phyloP scores from a whole-genome alignment of 2,329 filamentous ascomycete genomes.

The Talaromyces sp. region DNA sequence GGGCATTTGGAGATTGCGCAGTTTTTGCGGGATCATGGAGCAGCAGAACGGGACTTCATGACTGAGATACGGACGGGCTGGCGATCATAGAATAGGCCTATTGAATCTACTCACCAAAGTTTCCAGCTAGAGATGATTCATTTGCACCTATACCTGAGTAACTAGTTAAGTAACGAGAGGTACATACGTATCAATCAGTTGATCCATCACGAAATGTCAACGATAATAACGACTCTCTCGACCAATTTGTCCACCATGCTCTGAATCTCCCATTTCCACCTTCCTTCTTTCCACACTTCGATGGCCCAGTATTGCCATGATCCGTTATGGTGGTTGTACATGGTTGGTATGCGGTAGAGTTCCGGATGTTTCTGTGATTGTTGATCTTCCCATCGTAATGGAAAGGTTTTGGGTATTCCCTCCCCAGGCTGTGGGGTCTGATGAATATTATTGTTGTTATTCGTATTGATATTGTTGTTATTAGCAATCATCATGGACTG shows the following conservation, averaged over 20 bases:
- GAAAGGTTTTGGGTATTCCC: not conserved
- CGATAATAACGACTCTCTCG: conserved; percentile 38
- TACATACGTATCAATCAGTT: not conserved
- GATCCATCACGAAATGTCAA: conserved; percentile 6
- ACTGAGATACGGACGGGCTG: not conserved
- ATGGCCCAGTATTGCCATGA: conserved; percentile 34
- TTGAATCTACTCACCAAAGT: not conserved
- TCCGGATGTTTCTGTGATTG: conserved; percentile 5
- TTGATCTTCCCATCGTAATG: not conserved
- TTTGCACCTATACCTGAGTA: not conserved
- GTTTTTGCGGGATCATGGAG: not conserved
- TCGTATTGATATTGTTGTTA: conserved; percentile 22
- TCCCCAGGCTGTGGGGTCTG: not conserved
- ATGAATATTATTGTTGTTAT: conserved; percentile 9
- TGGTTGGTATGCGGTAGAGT: conserved; percentile 5
- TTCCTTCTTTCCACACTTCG: conserved; percentile 38
- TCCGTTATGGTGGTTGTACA: conserved; percentile 6
- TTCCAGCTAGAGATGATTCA: not conserved
- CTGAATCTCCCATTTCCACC: conserved; percentile 43
- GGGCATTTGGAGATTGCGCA: not conserved
- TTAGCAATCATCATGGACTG: conserved; percentile 47
- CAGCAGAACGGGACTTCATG: not conserved
- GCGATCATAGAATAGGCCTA: not conserved
- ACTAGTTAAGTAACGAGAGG: not conserved
- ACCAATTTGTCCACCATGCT: conserved; percentile 39